Base-by-base conservation (phyloP, 2,329 filamentous ascomycete species). In the Arachnomyces sp. region DNA sequence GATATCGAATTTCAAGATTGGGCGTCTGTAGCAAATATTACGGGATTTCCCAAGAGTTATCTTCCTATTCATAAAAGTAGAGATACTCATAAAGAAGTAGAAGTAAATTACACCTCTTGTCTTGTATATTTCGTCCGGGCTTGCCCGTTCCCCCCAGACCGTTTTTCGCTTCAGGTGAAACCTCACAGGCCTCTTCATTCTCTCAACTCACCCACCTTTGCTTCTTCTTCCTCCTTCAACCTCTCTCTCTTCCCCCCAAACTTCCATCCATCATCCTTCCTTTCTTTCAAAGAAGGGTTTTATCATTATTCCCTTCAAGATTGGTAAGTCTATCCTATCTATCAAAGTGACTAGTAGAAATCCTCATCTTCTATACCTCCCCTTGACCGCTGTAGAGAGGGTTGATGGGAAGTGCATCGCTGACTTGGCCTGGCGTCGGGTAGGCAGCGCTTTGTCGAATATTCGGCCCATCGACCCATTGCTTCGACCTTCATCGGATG, bases 121-220 rank as follows among this genome's bases (percentile, higher is more conserved):
- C 20, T 25, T 25, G 20, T 25, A 25, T 25, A 25, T 25, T 25
- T 25, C 20, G 20, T 25, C 20, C 20, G 20, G 20, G 20, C 20
- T 25, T 25, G 20, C 20, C 20, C 20, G 20, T 25, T 25, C 20
- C 54, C 50, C 50, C 55, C 52, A 53, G 48, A 43, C 55, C 52
- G 50, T 50, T 59, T 58, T 56, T 60, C 58, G 57, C 57, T 58
- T 61, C 56, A 59, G 56, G 60, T 63, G 60, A 63, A 64, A 64
- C 60, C 58, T 57, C 56, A 51, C 52, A 56, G 52, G 35, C 43
- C 20, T 25, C 20, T 25, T 25, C 20, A n/a, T 25, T 25, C 20
- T 5, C 20, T 25, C 20, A 25, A 5, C 9, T 25, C 20, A 58
- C 54, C 54, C 52, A 57, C 55, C 48, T 51, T 38, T 39, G 42